Base-by-base conservation (phyloP, 257 asterid species). In the Solanum appendiculatum region DNA sequence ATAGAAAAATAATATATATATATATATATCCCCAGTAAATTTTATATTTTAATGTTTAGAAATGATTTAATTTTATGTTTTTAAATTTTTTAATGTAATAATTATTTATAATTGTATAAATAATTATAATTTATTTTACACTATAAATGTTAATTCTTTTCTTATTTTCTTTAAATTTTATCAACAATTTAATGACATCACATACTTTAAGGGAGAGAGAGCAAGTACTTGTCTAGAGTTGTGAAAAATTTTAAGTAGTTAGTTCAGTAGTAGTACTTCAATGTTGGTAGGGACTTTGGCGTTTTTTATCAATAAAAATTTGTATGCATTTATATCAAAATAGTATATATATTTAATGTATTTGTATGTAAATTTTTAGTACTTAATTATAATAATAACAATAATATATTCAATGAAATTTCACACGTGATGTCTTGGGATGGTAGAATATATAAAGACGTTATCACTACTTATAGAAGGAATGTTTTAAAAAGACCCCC, bases 401-500 rank as follows among this genome's bases (percentile, higher is more conserved):
- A 10, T 60, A n/a, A 2, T 60, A 60, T 60, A 60, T 60, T 60
- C 5, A 4, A 11, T 0, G 13, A 14, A 60, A 14, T 9, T 10
- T 9, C 25, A 60, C 1, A 4, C 0, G 0, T 23, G 5, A 1
- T 3, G 16, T 60, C 1, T n/a, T 23, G 16, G 11, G 6, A 60
- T n/a, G 16, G 9, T 60, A 10, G 3, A 23, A 15, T 2, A 5
- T 60, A 4, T 10, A 3, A 0, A 23, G 1, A 60, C 9, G 4
- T 60, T 60, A 58, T 58, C 2, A n/a, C n/a, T n/a, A n/a, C n/a
- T n/a, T n/a, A 9, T 60, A n/a, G 1, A 60, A 60, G 1, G 1
- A 5, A 9, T 4, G 0, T n/a, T 60, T 60, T 10, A 0, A 0
- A 60, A 60, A 60, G 0, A 60, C 2, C 1, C 1, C 3, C 3